A percentile compares a stretch with the other conserved stretches of the same genome.
These are phyloP conservation scores for Pythium rishiriense DNA, from an alignment of 352 stramenopile genomes.

Conservation along the genomic window DNA sequence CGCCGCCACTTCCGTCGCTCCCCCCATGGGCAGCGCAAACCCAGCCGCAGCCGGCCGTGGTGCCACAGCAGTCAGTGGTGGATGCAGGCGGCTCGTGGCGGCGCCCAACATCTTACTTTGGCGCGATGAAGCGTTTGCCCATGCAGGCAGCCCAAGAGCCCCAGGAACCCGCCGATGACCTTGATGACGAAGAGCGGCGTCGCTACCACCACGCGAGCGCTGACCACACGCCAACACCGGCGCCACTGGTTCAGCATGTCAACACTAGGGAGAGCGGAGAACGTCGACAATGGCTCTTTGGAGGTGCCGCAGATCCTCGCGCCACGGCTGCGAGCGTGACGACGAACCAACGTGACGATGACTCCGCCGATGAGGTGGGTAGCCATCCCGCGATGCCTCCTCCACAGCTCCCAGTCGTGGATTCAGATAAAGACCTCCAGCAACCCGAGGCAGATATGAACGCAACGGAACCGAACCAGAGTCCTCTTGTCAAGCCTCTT, in stretches of 20 bases:
- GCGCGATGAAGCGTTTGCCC: constrained; percentile 41
- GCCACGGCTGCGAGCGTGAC: not conserved
- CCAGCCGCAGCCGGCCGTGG: not conserved
- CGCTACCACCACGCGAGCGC: not conserved
- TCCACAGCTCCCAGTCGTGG: not conserved
- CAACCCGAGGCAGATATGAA: not conserved
- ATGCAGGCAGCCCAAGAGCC: not conserved
- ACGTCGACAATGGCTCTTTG: constrained; percentile 6
- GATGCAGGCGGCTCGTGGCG: constrained; percentile 29
- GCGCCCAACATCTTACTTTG: constrained; percentile 57
- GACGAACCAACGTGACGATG: constrained; percentile 12
- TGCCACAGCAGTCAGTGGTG: not conserved
- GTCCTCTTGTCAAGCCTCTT: constrained; percentile 2
- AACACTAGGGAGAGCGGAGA: not conserved
- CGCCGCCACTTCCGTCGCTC: constrained; percentile 48
- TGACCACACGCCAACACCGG: not conserved
- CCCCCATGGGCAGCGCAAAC: constrained; percentile 40
- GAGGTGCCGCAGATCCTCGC: not conserved
- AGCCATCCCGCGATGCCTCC: not conserved
- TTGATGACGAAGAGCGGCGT: constrained; percentile 16
- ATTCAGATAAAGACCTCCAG: not conserved
- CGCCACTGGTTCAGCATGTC: not conserved
- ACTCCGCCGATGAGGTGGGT: not conserved
- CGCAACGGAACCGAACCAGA: not conserved
- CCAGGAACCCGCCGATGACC: not conserved